Base-by-base conservation (phyloP, 2,329 filamentous ascomycete species). In the Hortaea sp. region DNA sequence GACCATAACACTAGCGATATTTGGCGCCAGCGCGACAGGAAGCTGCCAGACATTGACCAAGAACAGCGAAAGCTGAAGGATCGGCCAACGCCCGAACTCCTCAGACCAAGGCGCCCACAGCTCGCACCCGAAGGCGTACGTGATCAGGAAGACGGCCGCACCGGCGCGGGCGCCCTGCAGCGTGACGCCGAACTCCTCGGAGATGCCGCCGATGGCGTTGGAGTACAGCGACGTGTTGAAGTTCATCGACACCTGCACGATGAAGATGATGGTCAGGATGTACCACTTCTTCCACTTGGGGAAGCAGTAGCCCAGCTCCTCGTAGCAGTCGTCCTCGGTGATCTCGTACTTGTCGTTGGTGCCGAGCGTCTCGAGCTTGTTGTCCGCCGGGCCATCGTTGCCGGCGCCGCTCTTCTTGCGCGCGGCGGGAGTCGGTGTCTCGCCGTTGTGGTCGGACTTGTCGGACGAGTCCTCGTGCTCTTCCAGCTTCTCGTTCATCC, bases 171-270 rank as follows among this genome's bases (percentile, higher is more conserved):
- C 71, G 1, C 64, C 68, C 53, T 75, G 70, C 29, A 64, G 61
- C 45, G 65, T 71, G 44, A 77, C 66, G 46, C 59, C 53, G 43
- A 74, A 75, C 11, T 74, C 61, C 42, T 72, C 58, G 2, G 62
- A 55, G 30, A 78, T 71, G 13, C 66, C 67, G 3, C 51, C 54
- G 3, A 51, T 54, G 0, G 69, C 75, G 47, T 77, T 78, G 41
- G 72, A 70, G 57, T 75, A 78, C 5, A 78, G 63, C 5, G 71
- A 74, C 0, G 75, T 74, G 59, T 78, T 78, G 63, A 78, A 74
- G 59, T 78, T 78, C 73, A 78, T 78, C 10, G 72, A 75, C 6
- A 75, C 69, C 54, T 77, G 75, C 1, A 78, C 71, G 7, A 71
- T 56, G 57, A 77, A 76, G 51, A 78, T 69, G 54, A 75, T 63